A percentile compares a stretch with the other conserved stretches of the same genome.
These are phyloP conservation scores for Saccharum spontaneum DNA, from an alignment of 176 grass and related monocot species.

Conservation along the genomic window DNA sequence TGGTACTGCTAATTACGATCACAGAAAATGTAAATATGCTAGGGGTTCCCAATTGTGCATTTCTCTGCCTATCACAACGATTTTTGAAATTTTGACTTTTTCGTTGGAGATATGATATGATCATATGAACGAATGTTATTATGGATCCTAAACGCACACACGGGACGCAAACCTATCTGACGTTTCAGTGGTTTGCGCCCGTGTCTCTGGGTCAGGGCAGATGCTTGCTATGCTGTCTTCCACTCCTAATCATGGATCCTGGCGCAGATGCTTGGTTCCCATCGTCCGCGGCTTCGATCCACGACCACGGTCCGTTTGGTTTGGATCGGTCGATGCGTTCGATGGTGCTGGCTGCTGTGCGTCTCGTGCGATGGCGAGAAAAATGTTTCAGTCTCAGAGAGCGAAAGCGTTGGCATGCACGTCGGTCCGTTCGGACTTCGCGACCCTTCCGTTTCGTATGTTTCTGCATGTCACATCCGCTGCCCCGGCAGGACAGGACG, in stretches of 20 bases:
- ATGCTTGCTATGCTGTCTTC: background rate
- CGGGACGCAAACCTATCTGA: background rate
- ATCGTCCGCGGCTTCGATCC: background rate
- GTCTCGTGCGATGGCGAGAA: background rate
- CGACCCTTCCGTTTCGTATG: background rate
- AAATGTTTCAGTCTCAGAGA: background rate
- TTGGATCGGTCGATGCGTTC: background rate
- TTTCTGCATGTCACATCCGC: background rate
- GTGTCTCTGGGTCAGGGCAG: background rate
- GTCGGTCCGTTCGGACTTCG: background rate
- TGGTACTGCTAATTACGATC: background rate
- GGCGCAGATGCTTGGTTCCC: no score
- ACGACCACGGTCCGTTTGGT: background rate
- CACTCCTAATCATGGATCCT: background rate
- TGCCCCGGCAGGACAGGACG: background rate
- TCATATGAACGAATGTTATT: no score
- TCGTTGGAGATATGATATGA: background rate
- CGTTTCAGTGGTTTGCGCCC: background rate
- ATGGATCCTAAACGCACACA: no score
- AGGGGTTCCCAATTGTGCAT: background rate
- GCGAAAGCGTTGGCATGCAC: background rate
- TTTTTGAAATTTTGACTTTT: background rate
- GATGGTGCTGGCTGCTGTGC: no score
- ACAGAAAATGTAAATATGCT: conserved; percentile 6
- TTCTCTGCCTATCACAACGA: background rate